A percentile compares a stretch with the other conserved stretches of the same genome.
Conservation (phyloP, 2,329 filamentous ascomycete genomes). For the Clathrospora elynae region DNA sequence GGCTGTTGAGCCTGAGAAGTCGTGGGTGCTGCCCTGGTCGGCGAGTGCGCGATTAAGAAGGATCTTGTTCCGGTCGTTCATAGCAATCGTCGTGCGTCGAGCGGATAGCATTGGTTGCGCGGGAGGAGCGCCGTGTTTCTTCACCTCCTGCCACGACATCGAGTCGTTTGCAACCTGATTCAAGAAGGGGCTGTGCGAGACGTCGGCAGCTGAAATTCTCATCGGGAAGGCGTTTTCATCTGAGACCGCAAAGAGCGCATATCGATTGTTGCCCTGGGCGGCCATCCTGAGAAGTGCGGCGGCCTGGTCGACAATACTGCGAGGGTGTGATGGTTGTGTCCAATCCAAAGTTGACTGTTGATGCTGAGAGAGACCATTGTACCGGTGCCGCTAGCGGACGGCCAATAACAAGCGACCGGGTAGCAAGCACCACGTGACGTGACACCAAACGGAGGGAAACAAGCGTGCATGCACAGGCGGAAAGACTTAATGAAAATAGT, state of each 20-base stretch:
- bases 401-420: constrained; percentile 5
- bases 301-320: neutral
- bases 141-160: constrained; percentile 36
- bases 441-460: constrained; percentile 7
- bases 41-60: neutral
- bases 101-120: neutral
- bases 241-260: constrained; percentile 27
- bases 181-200: constrained; percentile 23
- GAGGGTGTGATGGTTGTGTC: neutral
- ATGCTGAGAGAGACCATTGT: neutral
- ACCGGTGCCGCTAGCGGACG: neutral
- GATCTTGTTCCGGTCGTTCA: constrained; percentile 13
- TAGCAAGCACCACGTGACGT: constrained; percentile 15
- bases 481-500: too few relatives aligned
- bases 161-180: constrained; percentile 33
- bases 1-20: constrained; percentile 12
- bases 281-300: constrained; percentile 19
- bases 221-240: constrained; percentile 13
- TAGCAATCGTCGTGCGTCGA: constrained; percentile 13
- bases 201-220: constrained; percentile 6
- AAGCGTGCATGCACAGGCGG: too few relatives aligned
- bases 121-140: constrained; percentile 20
- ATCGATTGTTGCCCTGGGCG: constrained; percentile 27
- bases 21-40: constrained; percentile 10
- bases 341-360: neutral